Evolutionary conservation across 345 rosid genomes (phyloP), one percentile per base, ranked within the genome.

Genomic region (Hirschfeldia incana): DNA sequence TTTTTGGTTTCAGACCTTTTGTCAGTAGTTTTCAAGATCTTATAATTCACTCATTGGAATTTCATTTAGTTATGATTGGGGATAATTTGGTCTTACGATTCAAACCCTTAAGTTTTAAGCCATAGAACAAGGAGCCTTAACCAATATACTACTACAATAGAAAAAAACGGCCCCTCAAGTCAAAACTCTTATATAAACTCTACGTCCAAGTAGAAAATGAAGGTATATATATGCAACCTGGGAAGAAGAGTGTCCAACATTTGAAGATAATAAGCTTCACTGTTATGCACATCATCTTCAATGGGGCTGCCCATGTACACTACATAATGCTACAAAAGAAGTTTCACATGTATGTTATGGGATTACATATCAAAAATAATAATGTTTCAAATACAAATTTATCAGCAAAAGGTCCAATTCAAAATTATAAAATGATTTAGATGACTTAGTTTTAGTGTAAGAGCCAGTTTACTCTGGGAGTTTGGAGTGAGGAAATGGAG

Each of bases 301-400:
- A 55, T 28, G 15, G 64, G 34, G 11, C 67, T 37, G 13, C 79
- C 79, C 79, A 75, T 75, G 73, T 75, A 75, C 58, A 75, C 73
- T 51, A 75, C 73, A 75, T 75, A 75, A 75, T 75, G 79, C 79
- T 75, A 63, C 72, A 67, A 37, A 70, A 26, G 58, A 70, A 70
- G 51, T 70, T 70, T 3, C 32, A 70, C n/a, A 44, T 46, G 53
- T 46, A 46, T 46, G 53, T 46, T 46, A 46, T 4, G 53, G 53
- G 2, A 46, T 13, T 46, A 12, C 53, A 13, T 5, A 46, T 46
- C 15, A 46, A 46, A 46, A 46, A 12, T 46, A 46, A 46, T 12
- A 46, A 12, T 46, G 53, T 46, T 46, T 4, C 53, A 46, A 46
- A 53, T 66, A 49, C 33, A 66, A 4, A 3, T 58, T 13, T 36